Evolutionary conservation across 768 basidiomycete species (phyloP).

Genomic region (Gloeostereum incarnatum): DNA sequence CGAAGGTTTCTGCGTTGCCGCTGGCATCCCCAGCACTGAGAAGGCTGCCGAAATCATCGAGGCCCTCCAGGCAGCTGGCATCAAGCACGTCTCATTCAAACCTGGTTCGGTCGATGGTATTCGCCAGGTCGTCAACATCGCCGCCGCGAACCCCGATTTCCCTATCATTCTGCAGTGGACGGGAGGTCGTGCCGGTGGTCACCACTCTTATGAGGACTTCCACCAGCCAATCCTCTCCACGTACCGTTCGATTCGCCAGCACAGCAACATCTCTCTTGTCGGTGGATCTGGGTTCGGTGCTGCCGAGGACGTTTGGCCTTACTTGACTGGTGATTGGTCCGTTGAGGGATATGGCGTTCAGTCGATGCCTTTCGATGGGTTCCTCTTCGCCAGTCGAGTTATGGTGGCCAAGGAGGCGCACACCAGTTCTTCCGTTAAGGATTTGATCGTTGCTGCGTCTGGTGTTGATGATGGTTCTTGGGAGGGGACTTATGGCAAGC

Average conservation of each 20-base stretch:
- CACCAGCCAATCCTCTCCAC: slow-evolving; percentile 91
- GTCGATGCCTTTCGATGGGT: slow-evolving; percentile 98
- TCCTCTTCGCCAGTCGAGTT: slow-evolving; percentile 91
- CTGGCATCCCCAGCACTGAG: slow-evolving; percentile 93
- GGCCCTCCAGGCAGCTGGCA: slow-evolving; percentile 72
- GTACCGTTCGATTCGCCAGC: slow-evolving; percentile 83
- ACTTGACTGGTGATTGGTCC: slow-evolving; percentile 95
- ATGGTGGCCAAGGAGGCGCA: slow-evolving; percentile 99
- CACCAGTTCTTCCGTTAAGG: slow-evolving; percentile 90
- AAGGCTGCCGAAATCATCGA: slow-evolving; percentile 96
- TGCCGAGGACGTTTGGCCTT: slow-evolving; percentile 93
- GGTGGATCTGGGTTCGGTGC: slow-evolving; percentile 96
- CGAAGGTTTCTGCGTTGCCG: slow-evolving; percentile 99
- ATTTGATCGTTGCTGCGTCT: slow-evolving; percentile 89
- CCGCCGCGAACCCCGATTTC: slow-evolving; percentile 88
- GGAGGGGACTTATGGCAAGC: slow-evolving; percentile 92
- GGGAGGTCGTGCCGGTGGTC: slow-evolving; percentile 96
- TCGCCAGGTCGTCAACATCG: slow-evolving; percentile 94
- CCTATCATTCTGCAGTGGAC: slow-evolving; percentile 99
- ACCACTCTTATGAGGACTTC: slow-evolving; percentile 98
- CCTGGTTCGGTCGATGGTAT: slow-evolving; percentile 98
- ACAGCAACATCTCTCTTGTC: slow-evolving; percentile 81
- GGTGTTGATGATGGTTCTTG: slow-evolving; percentile 86
- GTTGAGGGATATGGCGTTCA: slow-evolving; percentile 71
- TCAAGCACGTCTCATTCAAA: slow-evolving; percentile 97